These are phyloP conservation scores for Colletotrichum sp. DNA, from an alignment of 2,329 filamentous ascomycete genomes.

Conservation along the genomic window DNA sequence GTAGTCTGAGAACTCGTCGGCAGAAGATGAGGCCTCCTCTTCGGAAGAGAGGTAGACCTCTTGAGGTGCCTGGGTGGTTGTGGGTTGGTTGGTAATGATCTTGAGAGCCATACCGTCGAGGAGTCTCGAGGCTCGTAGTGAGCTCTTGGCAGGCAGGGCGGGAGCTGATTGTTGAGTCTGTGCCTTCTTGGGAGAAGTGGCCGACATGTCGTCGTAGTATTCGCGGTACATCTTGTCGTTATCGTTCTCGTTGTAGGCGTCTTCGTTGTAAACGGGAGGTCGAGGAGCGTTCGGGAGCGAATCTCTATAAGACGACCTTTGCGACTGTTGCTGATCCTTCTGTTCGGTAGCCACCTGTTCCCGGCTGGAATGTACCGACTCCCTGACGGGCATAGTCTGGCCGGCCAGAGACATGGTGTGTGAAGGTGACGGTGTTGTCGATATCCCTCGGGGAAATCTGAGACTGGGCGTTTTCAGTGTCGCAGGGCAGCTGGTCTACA, in stretches of 20 bases:
- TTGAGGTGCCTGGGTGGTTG: slow-evolving; percentile 50
- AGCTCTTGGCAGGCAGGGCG: slow-evolving; percentile 55
- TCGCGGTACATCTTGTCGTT: slow-evolving; percentile 23
- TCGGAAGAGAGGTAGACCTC: slow-evolving; percentile 69
- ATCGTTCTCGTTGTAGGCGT: slow-evolving; percentile 23
- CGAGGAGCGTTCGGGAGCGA: slow-evolving; percentile 20
- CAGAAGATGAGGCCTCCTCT: slow-evolving; percentile 67
- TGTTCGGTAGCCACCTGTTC: slow-evolving; percentile 1
- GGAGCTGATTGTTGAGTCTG: slow-evolving; percentile 36
- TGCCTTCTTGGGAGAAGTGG: slow-evolving; percentile 19
- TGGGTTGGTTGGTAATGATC: slow-evolving; percentile 29
- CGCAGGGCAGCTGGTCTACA: slow-evolving; percentile 12
- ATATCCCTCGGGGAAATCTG: slow-evolving; percentile 14
- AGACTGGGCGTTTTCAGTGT: slow-evolving; percentile 19
- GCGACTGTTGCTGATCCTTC: slow-evolving; percentile 5
- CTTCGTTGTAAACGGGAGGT: slow-evolving; percentile 13
- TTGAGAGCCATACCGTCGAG: slow-evolving; percentile 40
- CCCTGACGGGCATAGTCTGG: slow-evolving; percentile 21
- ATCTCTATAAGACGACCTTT: slow-evolving; percentile 21
- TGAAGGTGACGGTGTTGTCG: slow-evolving; percentile 4
- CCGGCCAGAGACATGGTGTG: slow-evolving; percentile 23
- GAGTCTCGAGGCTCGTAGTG: slow-evolving; percentile 52
- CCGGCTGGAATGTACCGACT: slow-evolving; percentile 14
- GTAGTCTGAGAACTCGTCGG: slow-evolving; percentile 64
- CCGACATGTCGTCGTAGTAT: slow-evolving; percentile 24